Percentiles rank a stretch among this genome's conserved stretches.
Conservation (phyloP, 805 yeast species). For the Alloascoidea hylecoeti region DNA sequence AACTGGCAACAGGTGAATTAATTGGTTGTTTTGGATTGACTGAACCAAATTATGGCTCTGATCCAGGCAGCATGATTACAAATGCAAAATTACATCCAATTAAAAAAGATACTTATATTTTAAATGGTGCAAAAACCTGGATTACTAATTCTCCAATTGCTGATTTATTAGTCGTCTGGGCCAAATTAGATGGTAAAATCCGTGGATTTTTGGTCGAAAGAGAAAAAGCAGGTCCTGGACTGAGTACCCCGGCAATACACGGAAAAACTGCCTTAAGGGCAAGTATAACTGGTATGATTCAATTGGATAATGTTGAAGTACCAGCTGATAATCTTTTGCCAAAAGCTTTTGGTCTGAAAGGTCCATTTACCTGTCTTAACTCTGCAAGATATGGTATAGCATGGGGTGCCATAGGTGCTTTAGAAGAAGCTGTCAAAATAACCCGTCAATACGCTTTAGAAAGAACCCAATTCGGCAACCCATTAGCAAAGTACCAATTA, state of each 20-base stretch:
- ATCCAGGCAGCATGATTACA: slow-evolving; percentile 44
- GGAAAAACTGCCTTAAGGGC: slow-evolving; percentile 25
- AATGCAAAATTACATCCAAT: slow-evolving; percentile 28
- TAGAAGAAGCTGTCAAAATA: slow-evolving; percentile 21
- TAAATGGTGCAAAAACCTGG: slow-evolving; percentile 27
- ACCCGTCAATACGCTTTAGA: slow-evolving; percentile 24
- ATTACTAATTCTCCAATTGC: slow-evolving; percentile 32
- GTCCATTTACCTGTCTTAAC: slow-evolving; percentile 29
- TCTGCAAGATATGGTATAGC: slow-evolving; percentile 27
- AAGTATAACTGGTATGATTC: slow-evolving; percentile 26
- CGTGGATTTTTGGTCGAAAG: slow-evolving; percentile 28
- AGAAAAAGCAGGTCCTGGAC: slow-evolving; percentile 15
- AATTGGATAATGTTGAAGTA: slow-evolving; percentile 27
- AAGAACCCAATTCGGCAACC: slow-evolving; percentile 23
- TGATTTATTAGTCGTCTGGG: slow-evolving; percentile 26
- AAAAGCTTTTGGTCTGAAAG: slow-evolving; percentile 21
- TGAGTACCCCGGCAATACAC: slow-evolving; percentile 24
- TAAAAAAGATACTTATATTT: slow-evolving; percentile 23
- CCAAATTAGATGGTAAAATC: slow-evolving; percentile 25
- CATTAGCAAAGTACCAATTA: slow-evolving; percentile 24
- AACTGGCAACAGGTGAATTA: slow-evolving; percentile 25
- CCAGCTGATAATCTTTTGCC: slow-evolving; percentile 24
- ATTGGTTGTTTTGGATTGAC: slow-evolving; percentile 52
- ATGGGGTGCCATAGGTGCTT: slow-evolving; percentile 29
- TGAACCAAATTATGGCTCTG: slow-evolving; percentile 52